phyloP scores from a whole-genome alignment of 257 asterid species.

The Fraxinus anomala region DNA sequence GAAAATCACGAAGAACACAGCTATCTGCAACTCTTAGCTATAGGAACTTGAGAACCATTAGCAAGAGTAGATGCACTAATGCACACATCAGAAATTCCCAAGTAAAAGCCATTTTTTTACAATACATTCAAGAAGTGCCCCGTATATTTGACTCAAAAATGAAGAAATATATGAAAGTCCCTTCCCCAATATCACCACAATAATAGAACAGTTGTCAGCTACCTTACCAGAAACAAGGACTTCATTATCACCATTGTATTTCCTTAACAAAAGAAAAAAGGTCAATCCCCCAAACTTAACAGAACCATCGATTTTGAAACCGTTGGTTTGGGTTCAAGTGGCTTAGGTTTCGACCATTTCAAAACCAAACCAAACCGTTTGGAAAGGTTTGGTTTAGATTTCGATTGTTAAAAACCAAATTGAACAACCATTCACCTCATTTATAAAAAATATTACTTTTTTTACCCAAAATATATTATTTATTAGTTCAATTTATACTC shows the following conservation, averaged over 20 bases:
- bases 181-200: not conserved
- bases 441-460: too few species aligned
- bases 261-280: too few species aligned
- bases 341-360: too few species aligned
- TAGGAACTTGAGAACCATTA: not conserved
- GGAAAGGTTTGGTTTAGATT: too few species aligned
- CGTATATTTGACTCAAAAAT: not conserved
- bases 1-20: not conserved
- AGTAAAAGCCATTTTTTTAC: not conserved
- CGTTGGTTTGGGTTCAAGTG: too few species aligned
- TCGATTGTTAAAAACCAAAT: too few species aligned
- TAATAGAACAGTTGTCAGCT: not conserved
- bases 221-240: slow-evolving; percentile 7
- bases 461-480: too few species aligned
- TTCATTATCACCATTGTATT: slow-evolving; percentile 52
- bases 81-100: not conserved
- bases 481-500: too few species aligned
- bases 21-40: not conserved
- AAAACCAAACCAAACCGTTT: too few species aligned
- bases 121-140: not conserved
- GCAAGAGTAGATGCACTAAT: not conserved
- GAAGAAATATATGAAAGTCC: not conserved
- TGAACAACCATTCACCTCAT: too few species aligned
- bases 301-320: too few species aligned
- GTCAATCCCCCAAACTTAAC: too few species aligned